Evolutionary conservation across 345 rosid genomes (phyloP).

Genomic region (Syzygium aromaticum): DNA sequence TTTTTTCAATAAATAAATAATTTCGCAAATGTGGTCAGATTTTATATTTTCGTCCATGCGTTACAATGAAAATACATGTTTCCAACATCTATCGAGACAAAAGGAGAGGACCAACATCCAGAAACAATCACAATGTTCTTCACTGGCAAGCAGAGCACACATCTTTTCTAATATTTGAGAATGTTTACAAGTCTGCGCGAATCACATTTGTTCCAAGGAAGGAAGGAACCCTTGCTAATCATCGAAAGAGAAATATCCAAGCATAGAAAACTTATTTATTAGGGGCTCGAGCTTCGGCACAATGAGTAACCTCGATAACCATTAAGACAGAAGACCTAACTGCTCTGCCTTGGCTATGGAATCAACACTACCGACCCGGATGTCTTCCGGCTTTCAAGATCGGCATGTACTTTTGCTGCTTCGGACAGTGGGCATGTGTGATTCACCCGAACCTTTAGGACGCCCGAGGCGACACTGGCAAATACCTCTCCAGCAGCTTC

Average conservation of each 20-base stretch:
- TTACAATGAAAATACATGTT: neutral
- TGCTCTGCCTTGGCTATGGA: constrained; percentile 23
- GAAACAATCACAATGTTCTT: neutral
- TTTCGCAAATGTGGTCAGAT: neutral
- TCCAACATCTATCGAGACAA: neutral
- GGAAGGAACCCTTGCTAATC: neutral
- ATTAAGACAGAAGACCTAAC: neutral
- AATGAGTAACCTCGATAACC: neutral
- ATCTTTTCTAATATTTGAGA: neutral
- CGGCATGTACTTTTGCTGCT: constrained; percentile 69
- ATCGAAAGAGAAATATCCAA: neutral
- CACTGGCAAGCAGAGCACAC: neutral
- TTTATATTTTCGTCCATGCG: neutral
- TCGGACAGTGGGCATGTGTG: constrained; percentile 67
- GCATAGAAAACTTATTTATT: neutral
- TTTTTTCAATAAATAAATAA: neutral
- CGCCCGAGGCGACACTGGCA: constrained; percentile 45
- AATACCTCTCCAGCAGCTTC: constrained; percentile 70
- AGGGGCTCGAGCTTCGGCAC: neutral
- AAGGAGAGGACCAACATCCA: neutral
- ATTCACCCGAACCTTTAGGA: constrained; percentile 53
- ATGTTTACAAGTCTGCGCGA: neutral
- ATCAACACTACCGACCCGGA: constrained; percentile 73
- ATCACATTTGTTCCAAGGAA: neutral
- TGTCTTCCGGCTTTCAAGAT: constrained; percentile 62